phyloP scores from a whole-genome alignment of 352 stramenopile species.

The Lagenidium giganteum region DNA sequence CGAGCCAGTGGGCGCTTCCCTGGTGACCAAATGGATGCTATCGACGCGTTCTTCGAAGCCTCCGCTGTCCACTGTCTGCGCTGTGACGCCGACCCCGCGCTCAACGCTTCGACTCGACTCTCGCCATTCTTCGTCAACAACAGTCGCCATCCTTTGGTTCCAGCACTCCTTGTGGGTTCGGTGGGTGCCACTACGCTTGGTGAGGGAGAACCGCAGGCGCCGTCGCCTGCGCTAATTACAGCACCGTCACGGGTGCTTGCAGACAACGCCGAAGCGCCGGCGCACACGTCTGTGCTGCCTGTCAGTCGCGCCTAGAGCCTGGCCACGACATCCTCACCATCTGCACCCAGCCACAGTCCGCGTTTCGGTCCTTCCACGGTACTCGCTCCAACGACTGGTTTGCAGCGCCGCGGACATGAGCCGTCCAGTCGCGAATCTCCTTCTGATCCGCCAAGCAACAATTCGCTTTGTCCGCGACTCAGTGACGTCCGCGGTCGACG shows the following conservation, averaged over 20 bases:
- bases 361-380: no score
- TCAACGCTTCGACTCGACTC: no score
- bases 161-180: conserved; percentile 9
- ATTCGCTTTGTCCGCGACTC: conserved; percentile 18
- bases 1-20: no score
- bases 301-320: no score
- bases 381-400: no score
- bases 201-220: not conserved
- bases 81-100: no score
- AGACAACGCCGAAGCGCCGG: not conserved
- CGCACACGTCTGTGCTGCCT: not conserved
- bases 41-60: no score
- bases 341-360: not conserved
- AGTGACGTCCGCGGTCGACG: conserved; percentile 10
- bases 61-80: no score
- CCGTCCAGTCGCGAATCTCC: conserved; percentile 1
- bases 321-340: no score
- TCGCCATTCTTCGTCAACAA: no score
- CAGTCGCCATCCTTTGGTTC: conserved; percentile 3
- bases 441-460: conserved; percentile 5
- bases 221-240: not conserved
- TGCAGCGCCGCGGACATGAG: no score
- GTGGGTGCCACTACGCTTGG: not conserved
- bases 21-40: no score
- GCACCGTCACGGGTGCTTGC: not conserved